Conservation (phyloP, 179 eudicot species). For the Nepenthes alata region DNA sequence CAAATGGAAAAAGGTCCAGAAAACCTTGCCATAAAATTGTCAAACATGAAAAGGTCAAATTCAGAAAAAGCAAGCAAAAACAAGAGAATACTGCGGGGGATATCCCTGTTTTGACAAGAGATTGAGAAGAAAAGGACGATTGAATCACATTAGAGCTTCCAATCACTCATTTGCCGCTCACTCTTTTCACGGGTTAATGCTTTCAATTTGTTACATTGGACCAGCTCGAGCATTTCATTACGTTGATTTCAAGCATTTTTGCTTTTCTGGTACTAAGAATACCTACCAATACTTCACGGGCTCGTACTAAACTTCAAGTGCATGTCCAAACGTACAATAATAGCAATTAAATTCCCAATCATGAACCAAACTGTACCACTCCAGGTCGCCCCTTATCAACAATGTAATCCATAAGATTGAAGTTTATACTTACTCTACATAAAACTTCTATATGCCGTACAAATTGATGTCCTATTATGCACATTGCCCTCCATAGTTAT, state of each 20-base stretch:
- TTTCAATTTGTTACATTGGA: too few species aligned
- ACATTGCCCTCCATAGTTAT: too few species aligned
- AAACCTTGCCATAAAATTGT: conserved; percentile 2
- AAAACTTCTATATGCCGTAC: background rate
- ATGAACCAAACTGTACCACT: background rate
- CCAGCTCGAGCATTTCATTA: too few species aligned
- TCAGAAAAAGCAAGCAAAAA: background rate
- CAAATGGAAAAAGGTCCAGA: conserved; percentile 13
- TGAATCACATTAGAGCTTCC: background rate
- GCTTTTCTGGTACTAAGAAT: too few species aligned
- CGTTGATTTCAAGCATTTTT: too few species aligned
- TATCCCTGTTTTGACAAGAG: background rate
- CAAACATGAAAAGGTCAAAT: background rate
- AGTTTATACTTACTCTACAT: too few species aligned
- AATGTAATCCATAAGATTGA: too few species aligned
- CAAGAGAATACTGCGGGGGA: background rate
- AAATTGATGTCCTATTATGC: too few species aligned
- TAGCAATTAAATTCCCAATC: background rate
- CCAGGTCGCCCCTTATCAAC: background rate
- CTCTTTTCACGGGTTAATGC: background rate
- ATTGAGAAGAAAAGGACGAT: background rate
- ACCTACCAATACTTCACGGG: too few species aligned
- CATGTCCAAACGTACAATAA: too few species aligned
- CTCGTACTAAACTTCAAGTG: too few species aligned
- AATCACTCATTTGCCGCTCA: background rate